Evolutionary conservation across 768 basidiomycete genomes (phyloP).

Genomic region (Kondoa malvinella): DNA sequence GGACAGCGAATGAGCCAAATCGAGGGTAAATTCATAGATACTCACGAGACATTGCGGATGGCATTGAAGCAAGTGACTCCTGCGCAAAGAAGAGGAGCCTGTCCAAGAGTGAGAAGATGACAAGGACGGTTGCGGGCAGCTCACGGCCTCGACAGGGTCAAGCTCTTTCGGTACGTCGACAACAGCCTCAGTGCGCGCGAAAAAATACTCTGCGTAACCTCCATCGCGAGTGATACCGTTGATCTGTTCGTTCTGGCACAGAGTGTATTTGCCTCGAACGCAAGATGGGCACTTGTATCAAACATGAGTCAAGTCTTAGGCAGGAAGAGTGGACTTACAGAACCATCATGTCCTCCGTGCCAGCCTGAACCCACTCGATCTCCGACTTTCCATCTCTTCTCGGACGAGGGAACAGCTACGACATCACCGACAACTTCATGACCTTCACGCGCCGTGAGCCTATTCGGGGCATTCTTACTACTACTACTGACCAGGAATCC

Average conservation of each 20-base stretch:
- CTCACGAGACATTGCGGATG: slow-evolving; percentile 28
- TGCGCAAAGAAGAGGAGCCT: slow-evolving; percentile 30
- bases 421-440: not conserved
- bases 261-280: slow-evolving; percentile 13
- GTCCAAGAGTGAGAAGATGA: no score
- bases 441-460: not conserved
- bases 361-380: slow-evolving; percentile 17
- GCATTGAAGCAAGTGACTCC: slow-evolving; percentile 35
- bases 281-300: slow-evolving; percentile 10
- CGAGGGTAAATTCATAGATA: not conserved
- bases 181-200: slow-evolving; percentile 24
- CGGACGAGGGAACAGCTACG: not conserved
- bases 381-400: slow-evolving; percentile 7
- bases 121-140: no score
- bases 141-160: slow-evolving; percentile 20
- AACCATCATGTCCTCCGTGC: slow-evolving; percentile 13
- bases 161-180: slow-evolving; percentile 17
- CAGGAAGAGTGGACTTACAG: not conserved
- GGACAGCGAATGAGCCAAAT: not conserved
- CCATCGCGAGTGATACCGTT: slow-evolving; percentile 23
- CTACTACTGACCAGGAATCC: not conserved
- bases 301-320: not conserved
- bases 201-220: slow-evolving; percentile 26
- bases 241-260: slow-evolving; percentile 24
- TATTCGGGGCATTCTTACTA: not conserved